phyloP scores from a whole-genome alignment of 2,329 filamentous ascomycete genomes.

The Aureobasidium sp. region DNA sequence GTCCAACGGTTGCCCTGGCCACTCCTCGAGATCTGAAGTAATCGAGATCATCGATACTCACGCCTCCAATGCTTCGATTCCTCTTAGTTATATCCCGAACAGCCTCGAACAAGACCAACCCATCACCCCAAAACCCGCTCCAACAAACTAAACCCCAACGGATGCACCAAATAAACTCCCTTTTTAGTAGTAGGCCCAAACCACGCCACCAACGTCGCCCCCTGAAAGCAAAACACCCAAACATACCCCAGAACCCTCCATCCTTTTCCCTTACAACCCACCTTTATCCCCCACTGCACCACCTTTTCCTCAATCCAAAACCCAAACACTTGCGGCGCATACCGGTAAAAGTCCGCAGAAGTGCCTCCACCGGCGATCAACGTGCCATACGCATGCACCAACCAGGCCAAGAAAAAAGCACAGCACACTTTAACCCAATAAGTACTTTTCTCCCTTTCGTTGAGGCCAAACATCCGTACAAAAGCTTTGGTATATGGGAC shows the following conservation, averaged over 20 bases:
- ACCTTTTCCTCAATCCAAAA: conserved; percentile 1
- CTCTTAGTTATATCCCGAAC: no score
- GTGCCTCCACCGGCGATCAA: background rate
- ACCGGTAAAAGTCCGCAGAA: background rate
- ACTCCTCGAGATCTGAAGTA: no score
- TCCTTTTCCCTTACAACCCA: background rate
- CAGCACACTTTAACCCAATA: background rate
- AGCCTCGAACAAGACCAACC: no score
- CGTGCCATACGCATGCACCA: background rate
- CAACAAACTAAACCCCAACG: background rate
- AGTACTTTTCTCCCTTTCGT: background rate
- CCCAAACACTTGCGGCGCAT: background rate
- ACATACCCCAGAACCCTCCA: background rate
- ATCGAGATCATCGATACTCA: no score
- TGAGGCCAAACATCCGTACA: background rate
- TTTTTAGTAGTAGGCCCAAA: background rate
- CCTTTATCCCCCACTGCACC: background rate
- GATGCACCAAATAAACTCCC: background rate
- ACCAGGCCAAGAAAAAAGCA: background rate
- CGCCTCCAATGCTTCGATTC: no score
- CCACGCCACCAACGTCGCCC: background rate
- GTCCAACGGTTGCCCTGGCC: no score
- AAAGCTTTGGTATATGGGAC: background rate
- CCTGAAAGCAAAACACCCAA: background rate
- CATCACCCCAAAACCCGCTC: no score